Conservation (phyloP, 371 early-diverging fungal species). For the Apophysomyces elegans region DNA sequence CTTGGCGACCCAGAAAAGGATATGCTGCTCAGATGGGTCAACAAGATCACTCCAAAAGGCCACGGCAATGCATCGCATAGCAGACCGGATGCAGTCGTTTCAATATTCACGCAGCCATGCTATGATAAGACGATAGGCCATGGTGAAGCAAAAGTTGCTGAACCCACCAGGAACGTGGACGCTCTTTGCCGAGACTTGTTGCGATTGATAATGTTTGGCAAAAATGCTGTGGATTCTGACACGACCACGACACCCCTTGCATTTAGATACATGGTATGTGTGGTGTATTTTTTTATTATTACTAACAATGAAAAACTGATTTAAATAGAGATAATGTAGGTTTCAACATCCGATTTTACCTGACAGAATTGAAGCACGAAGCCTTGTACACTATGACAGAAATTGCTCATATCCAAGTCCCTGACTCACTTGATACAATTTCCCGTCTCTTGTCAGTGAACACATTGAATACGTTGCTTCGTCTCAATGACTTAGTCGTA, state of each 20-base stretch:
- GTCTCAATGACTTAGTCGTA: neutral
- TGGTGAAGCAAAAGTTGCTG: slow-evolving; percentile 20
- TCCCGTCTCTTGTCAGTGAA: neutral
- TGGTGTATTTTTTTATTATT: neutral
- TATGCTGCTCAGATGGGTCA: neutral
- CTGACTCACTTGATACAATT: neutral
- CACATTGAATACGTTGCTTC: slow-evolving; percentile 5
- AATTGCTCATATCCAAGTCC: neutral
- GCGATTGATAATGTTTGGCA: slow-evolving; percentile 12
- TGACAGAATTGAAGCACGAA: slow-evolving; percentile 6
- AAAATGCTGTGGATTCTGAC: slow-evolving; percentile 11
- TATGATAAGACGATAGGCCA: slow-evolving; percentile 11
- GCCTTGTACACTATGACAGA: slow-evolving; percentile 14
- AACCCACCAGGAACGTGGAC: slow-evolving; percentile 6
- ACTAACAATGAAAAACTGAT: neutral
- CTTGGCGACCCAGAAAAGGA: neutral
- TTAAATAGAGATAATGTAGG: slow-evolving; percentile 8
- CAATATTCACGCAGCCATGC: slow-evolving; percentile 12
- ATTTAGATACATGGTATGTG: slow-evolving; percentile 13
- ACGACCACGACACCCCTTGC: neutral
- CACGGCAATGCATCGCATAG: neutral
- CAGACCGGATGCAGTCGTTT: neutral
- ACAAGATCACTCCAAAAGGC: neutral
- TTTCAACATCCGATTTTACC: slow-evolving; percentile 13
- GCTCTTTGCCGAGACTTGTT: slow-evolving; percentile 13